Evolutionary conservation across 2,329 filamentous ascomycete genomes (phyloP).

Genomic region (Blumeriella jaapii): DNA sequence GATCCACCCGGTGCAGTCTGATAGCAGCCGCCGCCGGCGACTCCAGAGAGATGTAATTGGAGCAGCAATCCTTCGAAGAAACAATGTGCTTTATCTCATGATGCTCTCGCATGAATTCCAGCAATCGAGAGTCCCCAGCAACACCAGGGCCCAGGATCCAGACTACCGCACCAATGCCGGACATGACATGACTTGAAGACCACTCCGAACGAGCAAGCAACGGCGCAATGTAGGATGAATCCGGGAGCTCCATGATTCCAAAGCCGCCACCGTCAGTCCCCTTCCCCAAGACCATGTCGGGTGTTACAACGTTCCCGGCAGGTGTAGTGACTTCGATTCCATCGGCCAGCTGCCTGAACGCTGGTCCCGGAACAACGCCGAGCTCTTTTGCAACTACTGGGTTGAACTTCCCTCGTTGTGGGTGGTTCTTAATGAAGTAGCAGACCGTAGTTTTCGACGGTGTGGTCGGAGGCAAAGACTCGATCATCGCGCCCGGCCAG

Average conservation of each 20-base stretch:
- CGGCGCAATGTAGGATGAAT: slow-evolving; percentile 54
- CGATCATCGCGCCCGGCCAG: slow-evolving; percentile 62
- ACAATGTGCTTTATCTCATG: slow-evolving; percentile 60
- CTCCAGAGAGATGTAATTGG: slow-evolving; percentile 63
- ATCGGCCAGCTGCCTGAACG: slow-evolving; percentile 48
- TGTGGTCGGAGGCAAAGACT: slow-evolving; percentile 54
- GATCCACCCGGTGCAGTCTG: slow-evolving; percentile 61
- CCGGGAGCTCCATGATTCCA: slow-evolving; percentile 70
- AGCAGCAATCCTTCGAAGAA: slow-evolving; percentile 59
- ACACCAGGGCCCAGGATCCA: slow-evolving; percentile 73
- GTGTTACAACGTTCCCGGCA: slow-evolving; percentile 60
- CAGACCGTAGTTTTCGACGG: slow-evolving; percentile 61
- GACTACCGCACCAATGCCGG: slow-evolving; percentile 54
- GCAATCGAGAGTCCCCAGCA: slow-evolving; percentile 47
- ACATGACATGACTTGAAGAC: slow-evolving; percentile 51
- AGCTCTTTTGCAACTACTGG: slow-evolving; percentile 49
- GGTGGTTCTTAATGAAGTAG: slow-evolving; percentile 72
- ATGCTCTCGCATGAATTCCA: slow-evolving; percentile 56
- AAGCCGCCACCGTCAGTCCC: slow-evolving; percentile 59
- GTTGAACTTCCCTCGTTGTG: slow-evolving; percentile 72
- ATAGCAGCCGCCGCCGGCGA: slow-evolving; percentile 55
- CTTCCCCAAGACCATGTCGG: slow-evolving; percentile 74
- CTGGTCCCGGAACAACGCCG: slow-evolving; percentile 46
- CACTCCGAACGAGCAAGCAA: slow-evolving; percentile 65
- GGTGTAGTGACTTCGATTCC: slow-evolving; percentile 53